Evolutionary conservation across 1,284 basidiomycete genomes (phyloP).

Genomic region (Schizophyllum commune): DNA sequence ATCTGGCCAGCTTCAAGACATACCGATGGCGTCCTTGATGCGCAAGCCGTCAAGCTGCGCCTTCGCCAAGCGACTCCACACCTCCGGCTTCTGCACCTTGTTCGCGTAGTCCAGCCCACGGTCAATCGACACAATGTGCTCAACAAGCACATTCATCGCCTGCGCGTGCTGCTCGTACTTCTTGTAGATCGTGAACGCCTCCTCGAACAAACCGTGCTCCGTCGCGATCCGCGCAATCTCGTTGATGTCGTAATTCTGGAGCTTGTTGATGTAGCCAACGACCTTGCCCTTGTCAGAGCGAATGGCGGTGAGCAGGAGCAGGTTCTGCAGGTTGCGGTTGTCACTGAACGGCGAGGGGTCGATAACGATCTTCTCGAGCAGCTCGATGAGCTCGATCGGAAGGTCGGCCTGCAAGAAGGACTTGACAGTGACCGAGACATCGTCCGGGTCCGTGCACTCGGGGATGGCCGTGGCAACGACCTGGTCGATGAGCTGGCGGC

Average conservation of each 20-base stretch:
- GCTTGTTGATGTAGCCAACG: slow-evolving; percentile 96
- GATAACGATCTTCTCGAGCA: slow-evolving; percentile 98
- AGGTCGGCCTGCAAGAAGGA: slow-evolving; percentile 97
- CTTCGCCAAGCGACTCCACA: slow-evolving; percentile 97
- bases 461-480: slow-evolving; percentile 92
- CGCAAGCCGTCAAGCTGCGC: slow-evolving; percentile 99
- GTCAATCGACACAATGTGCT: slow-evolving; percentile 97
- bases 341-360: slow-evolving; percentile 97
- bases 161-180: slow-evolving; percentile 91
- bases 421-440: slow-evolving; percentile 98
- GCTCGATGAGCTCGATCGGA: slow-evolving; percentile 94
- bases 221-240: slow-evolving; percentile 98
- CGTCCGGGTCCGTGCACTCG: slow-evolving; percentile 96
- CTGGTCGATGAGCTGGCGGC: slow-evolving; percentile 94
- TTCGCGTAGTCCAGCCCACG: slow-evolving; percentile 94
- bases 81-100: slow-evolving; percentile 95
- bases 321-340: slow-evolving; percentile 92
- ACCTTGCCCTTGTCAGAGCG: slow-evolving; percentile 99
- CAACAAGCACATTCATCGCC: slow-evolving; percentile 97
- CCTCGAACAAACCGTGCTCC: slow-evolving; percentile 94
- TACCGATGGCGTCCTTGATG: slow-evolving; percentile 96
- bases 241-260: slow-evolving; percentile 90
- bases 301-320: slow-evolving; percentile 93
- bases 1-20: slow-evolving; percentile 13
- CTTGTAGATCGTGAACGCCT: slow-evolving; percentile 94